Conservation (phyloP, 306 rosid genomes). For the Oemleria cerasiformis region DNA sequence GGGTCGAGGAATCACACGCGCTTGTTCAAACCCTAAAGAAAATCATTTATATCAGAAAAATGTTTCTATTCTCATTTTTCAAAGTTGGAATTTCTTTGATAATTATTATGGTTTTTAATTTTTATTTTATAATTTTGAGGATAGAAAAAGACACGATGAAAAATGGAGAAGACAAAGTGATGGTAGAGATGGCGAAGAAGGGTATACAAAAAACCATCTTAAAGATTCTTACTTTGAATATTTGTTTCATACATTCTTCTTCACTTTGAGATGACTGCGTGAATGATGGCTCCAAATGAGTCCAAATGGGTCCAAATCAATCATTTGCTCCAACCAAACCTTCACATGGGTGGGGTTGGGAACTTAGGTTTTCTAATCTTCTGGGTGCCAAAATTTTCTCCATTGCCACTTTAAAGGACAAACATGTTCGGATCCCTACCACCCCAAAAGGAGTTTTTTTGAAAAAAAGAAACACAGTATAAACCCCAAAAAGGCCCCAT, state of each 20-base stretch:
- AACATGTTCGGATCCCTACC: constrained; percentile 43
- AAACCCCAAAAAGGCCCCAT: not conserved
- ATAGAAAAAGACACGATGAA: too few species aligned
- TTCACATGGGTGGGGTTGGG: constrained; percentile 62
- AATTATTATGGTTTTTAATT: too few species aligned
- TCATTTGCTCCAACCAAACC: not conserved
- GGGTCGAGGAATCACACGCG: too few species aligned
- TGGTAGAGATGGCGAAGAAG: too few species aligned
- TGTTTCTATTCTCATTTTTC: not conserved
- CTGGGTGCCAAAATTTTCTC: too few species aligned
- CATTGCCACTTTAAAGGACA: not conserved
- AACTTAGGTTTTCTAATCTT: not conserved
- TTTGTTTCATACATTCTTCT: too few species aligned
- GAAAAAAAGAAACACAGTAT: not conserved
- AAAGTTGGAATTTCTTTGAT: too few species aligned
- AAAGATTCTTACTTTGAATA: too few species aligned
- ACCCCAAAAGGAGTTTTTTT: not conserved
- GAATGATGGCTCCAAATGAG: not conserved
- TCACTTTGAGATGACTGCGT: not conserved
- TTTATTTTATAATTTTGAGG: too few species aligned
- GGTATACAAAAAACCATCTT: too few species aligned
- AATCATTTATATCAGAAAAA: not conserved
- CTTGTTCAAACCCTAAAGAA: too few species aligned
- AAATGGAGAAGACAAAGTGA: too few species aligned
- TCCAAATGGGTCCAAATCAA: constrained; percentile 44